Evolutionary conservation across 2,329 filamentous ascomycete genomes (phyloP).

Genomic region (Dactylellina cionopaga): DNA sequence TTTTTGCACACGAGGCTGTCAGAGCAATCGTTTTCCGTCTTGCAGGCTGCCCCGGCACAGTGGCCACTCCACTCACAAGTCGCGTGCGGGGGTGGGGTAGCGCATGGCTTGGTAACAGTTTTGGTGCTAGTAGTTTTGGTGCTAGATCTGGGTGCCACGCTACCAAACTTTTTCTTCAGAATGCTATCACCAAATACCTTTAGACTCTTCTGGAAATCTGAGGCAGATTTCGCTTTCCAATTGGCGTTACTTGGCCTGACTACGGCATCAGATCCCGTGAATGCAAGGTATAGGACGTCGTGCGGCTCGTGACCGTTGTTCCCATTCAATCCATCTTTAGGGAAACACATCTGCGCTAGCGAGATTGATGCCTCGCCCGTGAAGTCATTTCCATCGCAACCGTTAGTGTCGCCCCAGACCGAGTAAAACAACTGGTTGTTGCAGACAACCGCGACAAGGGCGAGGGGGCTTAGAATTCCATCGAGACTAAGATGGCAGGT

Average conservation of each 20-base stretch:
- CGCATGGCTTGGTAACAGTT: no score
- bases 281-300: slow-evolving; percentile 72
- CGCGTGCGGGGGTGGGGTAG: neutral
- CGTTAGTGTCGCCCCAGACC: slow-evolving; percentile 72
- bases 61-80: slow-evolving; percentile 17
- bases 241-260: slow-evolving; percentile 67
- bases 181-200: slow-evolving; percentile 65
- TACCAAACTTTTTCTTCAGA: slow-evolving; percentile 59
- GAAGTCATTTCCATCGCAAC: slow-evolving; percentile 62
- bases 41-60: slow-evolving; percentile 8
- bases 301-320: slow-evolving; percentile 68
- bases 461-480: slow-evolving; percentile 64
- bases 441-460: slow-evolving; percentile 69
- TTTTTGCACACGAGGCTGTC: slow-evolving; percentile 3
- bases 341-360: slow-evolving; percentile 69
- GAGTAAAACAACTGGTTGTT: slow-evolving; percentile 67
- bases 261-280: slow-evolving; percentile 68
- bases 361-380: slow-evolving; percentile 69
- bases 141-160: neutral
- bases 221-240: slow-evolving; percentile 66
- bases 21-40: slow-evolving; percentile 7
- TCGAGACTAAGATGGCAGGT: slow-evolving; percentile 59
- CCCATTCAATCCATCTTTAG: slow-evolving; percentile 65
- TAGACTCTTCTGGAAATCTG: slow-evolving; percentile 68
- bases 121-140: no score